phyloP scores from a whole-genome alignment of 768 basidiomycete species.

The Cystobasidium tubakii region DNA sequence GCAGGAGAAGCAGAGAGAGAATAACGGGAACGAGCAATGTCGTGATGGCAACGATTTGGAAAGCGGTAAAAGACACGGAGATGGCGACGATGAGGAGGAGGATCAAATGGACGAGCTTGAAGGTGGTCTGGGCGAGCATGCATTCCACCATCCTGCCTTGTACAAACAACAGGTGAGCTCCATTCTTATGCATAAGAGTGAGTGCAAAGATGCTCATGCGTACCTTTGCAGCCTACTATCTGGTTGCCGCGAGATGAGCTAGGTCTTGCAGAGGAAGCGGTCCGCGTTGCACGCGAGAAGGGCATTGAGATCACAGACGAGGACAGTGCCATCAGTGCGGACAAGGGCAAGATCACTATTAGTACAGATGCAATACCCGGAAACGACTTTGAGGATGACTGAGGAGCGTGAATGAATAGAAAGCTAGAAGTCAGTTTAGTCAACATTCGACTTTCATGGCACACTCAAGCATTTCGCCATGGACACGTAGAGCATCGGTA shows the following conservation, averaged over 20 bases:
- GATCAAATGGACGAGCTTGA: slow-evolving; percentile 14
- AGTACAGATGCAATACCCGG: neutral
- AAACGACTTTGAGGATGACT: neutral
- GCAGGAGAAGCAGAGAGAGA: neutral
- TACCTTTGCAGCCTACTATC: neutral
- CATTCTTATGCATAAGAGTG: no score
- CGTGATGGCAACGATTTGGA: neutral
- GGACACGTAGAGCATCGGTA: no score
- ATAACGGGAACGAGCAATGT: neutral
- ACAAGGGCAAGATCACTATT: slow-evolving; percentile 13
- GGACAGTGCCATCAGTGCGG: neutral
- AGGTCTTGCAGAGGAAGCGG: slow-evolving; percentile 8
- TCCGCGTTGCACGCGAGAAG: neutral
- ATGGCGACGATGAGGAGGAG: neutral
- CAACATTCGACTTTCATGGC: no score
- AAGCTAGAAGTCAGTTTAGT: neutral
- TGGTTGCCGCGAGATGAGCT: slow-evolving; percentile 21
- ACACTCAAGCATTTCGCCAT: no score
- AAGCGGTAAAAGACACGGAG: neutral
- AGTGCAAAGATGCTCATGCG: no score
- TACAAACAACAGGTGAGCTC: slow-evolving; percentile 10
- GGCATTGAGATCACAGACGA: slow-evolving; percentile 5
- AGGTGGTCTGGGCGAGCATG: slow-evolving; percentile 16
- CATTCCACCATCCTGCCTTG: slow-evolving; percentile 14
- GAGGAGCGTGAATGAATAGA: neutral